Percentiles rank a stretch among this genome's conserved stretches.
phyloP scores from a whole-genome alignment of 257 asterid genomes.

The Plantago elongata region DNA sequence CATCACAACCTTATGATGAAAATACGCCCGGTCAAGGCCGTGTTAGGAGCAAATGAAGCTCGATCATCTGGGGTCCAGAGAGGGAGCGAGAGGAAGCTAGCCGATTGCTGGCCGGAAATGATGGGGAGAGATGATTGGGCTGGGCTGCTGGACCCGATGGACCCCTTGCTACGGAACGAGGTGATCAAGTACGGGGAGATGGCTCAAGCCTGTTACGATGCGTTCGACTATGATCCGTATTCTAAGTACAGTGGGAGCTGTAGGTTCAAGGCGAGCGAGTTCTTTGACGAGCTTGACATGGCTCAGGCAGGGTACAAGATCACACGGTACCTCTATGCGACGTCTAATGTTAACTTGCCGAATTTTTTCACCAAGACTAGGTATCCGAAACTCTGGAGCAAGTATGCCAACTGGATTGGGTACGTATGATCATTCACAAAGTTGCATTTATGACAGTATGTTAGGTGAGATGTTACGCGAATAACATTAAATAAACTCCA shows the following conservation, averaged over 20 bases:
- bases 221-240: conserved; percentile 44
- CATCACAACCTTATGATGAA: not conserved
- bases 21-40: not conserved
- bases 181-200: conserved; percentile 42
- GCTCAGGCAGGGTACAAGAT: conserved; percentile 29
- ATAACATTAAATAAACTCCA: too few species aligned
- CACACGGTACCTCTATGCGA: conserved; percentile 38
- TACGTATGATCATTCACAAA: conserved; percentile 6
- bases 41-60: conserved; percentile 12
- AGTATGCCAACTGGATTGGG: conserved; percentile 48
- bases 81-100: conserved; percentile 1
- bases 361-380: conserved; percentile 38
- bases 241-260: conserved; percentile 45
- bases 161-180: conserved; percentile 33
- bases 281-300: conserved; percentile 30
- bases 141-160: conserved; percentile 43
- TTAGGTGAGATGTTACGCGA: too few species aligned
- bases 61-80: conserved; percentile 11
- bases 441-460: not conserved
- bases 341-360: conserved; percentile 40
- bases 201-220: conserved; percentile 51
- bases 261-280: conserved; percentile 19
- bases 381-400: conserved; percentile 43
- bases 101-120: conserved; percentile 34
- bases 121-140: conserved; percentile 42